These are phyloP conservation scores for Hericium erinaceus DNA, from an alignment of 768 basidiomycete species.

Conservation along the genomic window DNA sequence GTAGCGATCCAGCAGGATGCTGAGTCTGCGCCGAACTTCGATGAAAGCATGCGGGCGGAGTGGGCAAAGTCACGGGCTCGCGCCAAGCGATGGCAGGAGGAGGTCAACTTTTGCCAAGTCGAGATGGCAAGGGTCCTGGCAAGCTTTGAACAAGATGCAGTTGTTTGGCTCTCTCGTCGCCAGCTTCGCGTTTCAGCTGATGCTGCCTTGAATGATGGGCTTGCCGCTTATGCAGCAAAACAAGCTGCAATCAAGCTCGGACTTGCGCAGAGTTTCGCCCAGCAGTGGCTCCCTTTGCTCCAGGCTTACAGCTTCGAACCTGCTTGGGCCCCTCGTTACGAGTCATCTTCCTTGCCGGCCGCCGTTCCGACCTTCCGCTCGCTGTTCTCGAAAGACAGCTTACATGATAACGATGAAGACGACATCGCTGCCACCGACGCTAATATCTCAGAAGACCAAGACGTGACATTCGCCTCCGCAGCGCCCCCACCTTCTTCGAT, in stretches of 20 bases:
- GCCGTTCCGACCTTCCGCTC: too few relatives aligned
- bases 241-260: neutral
- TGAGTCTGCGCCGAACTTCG: neutral
- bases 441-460: too few relatives aligned
- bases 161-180: conserved; percentile 9
- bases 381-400: too few relatives aligned
- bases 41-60: conserved; percentile 4
- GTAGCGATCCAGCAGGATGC: too few relatives aligned
- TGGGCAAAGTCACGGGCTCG: conserved; percentile 19
- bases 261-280: neutral
- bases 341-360: too few relatives aligned
- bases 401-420: too few relatives aligned
- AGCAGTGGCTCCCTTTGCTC: neutral
- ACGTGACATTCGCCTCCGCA: too few relatives aligned
- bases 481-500: too few relatives aligned
- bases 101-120: conserved; percentile 24
- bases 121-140: conserved; percentile 24
- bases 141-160: conserved; percentile 13
- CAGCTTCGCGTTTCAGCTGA: neutral
- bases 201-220: neutral
- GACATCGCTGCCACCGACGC: too few relatives aligned
- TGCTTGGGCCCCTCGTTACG: too few relatives aligned
- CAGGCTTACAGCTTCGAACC: neutral
- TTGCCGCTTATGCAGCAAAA: conserved; percentile 1
- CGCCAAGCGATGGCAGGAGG: conserved; percentile 26